These are phyloP conservation scores for Gleditsia sinensis DNA, from an alignment of 306 rosid genomes.

Conservation along the genomic window DNA sequence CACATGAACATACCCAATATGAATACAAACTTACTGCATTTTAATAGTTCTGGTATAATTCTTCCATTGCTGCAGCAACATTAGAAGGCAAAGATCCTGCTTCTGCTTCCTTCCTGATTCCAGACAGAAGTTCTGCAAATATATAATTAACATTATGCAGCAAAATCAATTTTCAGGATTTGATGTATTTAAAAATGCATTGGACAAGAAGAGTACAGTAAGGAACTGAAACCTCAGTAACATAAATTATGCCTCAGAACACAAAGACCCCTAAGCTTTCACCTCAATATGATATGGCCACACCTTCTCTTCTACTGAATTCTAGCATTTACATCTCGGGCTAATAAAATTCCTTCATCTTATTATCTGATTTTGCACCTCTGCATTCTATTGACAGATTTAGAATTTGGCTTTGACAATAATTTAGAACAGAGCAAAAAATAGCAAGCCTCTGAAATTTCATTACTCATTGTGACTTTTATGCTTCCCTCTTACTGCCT, in stretches of 20 bases:
- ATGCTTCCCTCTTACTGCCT: not conserved
- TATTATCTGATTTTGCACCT: not conserved
- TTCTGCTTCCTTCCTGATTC: constrained; percentile 72
- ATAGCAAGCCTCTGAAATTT: not conserved
- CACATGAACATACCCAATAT: too few species aligned
- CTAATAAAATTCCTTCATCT: not conserved
- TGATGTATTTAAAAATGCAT: not conserved
- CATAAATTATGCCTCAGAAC: not conserved
- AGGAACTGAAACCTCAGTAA: not conserved
- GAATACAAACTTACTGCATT: constrained; percentile 65
- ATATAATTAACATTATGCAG: constrained; percentile 33
- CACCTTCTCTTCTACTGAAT: not conserved
- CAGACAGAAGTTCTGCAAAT: constrained; percentile 69
- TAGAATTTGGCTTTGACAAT: not conserved
- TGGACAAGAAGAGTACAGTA: not conserved
- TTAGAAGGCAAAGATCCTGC: constrained; percentile 73
- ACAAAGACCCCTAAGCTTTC: not conserved
- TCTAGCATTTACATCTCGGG: not conserved
- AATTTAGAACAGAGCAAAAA: not conserved
- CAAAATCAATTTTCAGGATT: constrained; percentile 25
- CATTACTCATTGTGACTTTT: not conserved
- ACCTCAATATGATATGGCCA: not conserved
- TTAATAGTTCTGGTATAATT: constrained; percentile 73
- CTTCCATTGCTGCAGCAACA: constrained; percentile 88
- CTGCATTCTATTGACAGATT: not conserved